Percentiles rank a stretch among this genome's conserved stretches.
These are phyloP conservation scores for Nymphaea thermarum DNA, from an alignment of 164 flowering plant genomes.

Conservation along the genomic window DNA sequence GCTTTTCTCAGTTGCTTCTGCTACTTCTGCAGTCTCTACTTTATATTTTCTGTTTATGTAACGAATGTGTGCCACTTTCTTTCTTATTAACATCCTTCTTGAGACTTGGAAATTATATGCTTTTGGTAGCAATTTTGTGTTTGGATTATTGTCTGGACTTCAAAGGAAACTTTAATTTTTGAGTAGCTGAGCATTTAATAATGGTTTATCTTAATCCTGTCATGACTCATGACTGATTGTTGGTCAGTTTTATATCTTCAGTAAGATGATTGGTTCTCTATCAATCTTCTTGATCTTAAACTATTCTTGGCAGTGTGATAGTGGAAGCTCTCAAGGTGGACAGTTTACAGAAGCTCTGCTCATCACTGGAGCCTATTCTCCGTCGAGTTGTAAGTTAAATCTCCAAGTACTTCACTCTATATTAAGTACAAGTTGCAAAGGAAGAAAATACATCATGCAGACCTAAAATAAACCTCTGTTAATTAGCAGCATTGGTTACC, in stretches of 20 bases:
- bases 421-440: no score
- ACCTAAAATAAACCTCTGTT: no score
- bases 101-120: no score
- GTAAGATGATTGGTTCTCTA: background rate
- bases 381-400: constrained; percentile 80
- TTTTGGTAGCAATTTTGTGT: no score
- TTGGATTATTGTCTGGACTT: background rate
- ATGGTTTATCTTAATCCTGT: background rate
- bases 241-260: background rate
- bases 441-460: no score
- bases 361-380: constrained; percentile 98
- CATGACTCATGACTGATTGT: background rate
- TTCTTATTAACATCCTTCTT: no score
- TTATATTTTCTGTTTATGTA: no score
- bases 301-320: constrained; percentile 66
- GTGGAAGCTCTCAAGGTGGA: constrained; percentile 97
- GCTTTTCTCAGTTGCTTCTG: no score
- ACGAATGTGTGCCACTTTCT: no score
- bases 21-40: no score
- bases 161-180: background rate
- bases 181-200: background rate
- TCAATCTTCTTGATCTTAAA: background rate
- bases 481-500: no score
- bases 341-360: constrained; percentile 89
- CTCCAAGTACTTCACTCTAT: no score